Evolutionary conservation across 2,329 filamentous ascomycete genomes (phyloP), one percentile per base, ranked within the genome.

Genomic region (Westerdykella sp.): DNA sequence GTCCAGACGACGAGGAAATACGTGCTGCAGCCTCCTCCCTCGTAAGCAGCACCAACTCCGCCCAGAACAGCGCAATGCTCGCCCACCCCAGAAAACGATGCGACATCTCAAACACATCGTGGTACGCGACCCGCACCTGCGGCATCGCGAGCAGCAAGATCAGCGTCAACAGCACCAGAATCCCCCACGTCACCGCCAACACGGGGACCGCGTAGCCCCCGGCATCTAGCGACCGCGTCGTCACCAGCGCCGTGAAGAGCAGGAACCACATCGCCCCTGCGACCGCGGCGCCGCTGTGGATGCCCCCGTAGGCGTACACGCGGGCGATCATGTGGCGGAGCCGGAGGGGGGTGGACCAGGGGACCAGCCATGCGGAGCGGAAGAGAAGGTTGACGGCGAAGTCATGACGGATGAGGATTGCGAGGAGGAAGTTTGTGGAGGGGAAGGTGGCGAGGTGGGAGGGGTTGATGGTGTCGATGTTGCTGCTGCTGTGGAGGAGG

Each of bases 181-280:
- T 42, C 6, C 55, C 6, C 37, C 51, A 62, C 5, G 59, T 53
- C 2, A 59, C 28, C 2, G 56, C 34, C 2, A 63, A 31, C 16
- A 57, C 25, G 0, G 47, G 37, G 13, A 49, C 37, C 1, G 51
- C 54, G 37, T 46, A 47, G 5, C 38, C 4, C 2, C 44, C 42
- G 3, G 43, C 25, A 13, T 46, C 41, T 4, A 47, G 35, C 46
- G 58, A 64, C 13, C 59, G 49, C 28, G 47, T 47, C 6, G 59
- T 55, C 25, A 68, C 38, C 5, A 68, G 36, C 1, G 57, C 54
- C 3, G 64, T 62, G 45, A 73, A 68, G 14, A 65, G 49, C 11
- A 69, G 52, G 57, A 69, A 74, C 73, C 73, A 76, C 13, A 52
- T 22, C 4, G 57, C 62, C 1, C 61, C 64, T 6, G 54, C 54